Percentiles rank a stretch among this genome's conserved stretches.
These are phyloP conservation scores for Pterocarpus santalinus DNA, from an alignment of 306 rosid species.

Conservation along the genomic window DNA sequence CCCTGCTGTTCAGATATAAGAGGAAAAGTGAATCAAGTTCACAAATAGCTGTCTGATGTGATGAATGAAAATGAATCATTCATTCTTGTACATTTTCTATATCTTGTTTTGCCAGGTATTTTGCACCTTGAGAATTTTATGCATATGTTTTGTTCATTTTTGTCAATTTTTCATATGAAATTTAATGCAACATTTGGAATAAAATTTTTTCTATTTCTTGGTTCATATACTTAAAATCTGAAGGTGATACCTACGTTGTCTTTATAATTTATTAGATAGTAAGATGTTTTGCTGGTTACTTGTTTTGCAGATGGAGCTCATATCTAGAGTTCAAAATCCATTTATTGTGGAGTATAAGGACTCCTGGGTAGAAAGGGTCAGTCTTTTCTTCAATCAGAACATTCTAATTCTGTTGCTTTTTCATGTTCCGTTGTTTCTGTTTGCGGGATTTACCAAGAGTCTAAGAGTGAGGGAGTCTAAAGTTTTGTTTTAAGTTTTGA, in stretches of 20 bases:
- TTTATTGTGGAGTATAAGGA: constrained; percentile 97
- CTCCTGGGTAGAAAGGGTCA: constrained; percentile 98
- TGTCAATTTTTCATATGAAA: constrained; percentile 31
- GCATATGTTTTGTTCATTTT: constrained; percentile 32
- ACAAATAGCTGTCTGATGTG: background rate
- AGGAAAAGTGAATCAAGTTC: constrained; percentile 9
- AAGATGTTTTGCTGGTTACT: constrained; percentile 33
- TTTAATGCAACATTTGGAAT: constrained; percentile 2
- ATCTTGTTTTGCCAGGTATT: background rate
- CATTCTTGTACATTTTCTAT: constrained; percentile 1
- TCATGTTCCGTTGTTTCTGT: background rate
- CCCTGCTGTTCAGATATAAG: background rate
- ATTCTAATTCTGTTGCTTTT: constrained; percentile 30
- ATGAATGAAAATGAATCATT: background rate
- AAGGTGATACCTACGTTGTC: constrained; percentile 31
- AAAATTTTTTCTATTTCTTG: constrained; percentile 1
- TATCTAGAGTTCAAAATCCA: constrained; percentile 83
- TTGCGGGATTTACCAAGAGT: constrained; percentile 10
- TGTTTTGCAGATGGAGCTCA: constrained; percentile 87
- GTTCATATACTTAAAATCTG: constrained; percentile 16
- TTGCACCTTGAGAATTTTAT: constrained; percentile 30
- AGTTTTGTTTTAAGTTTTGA: constrained; percentile 14
- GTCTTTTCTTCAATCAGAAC: constrained; percentile 22
- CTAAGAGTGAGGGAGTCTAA: background rate
- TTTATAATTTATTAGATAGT: constrained; percentile 13